phyloP scores from a whole-genome alignment of 1,284 basidiomycete genomes.

The Neolentinus lepideus region DNA sequence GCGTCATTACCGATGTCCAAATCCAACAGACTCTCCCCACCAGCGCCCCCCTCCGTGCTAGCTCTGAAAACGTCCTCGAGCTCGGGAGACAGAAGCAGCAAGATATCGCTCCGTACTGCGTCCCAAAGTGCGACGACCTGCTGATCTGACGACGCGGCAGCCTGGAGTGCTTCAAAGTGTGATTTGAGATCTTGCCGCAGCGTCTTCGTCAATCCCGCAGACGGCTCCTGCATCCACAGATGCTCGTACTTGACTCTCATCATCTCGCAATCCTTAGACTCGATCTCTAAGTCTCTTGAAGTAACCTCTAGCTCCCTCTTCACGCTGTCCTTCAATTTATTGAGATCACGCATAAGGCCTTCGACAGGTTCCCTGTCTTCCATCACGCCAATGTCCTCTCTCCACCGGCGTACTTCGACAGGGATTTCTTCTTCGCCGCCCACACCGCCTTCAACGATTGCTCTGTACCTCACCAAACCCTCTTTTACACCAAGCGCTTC shows the following conservation, averaged over 20 bases:
- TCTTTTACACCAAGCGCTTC: constrained; percentile 81
- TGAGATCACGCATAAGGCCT: constrained; percentile 54
- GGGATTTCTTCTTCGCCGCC: constrained; percentile 69
- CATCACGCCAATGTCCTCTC: constrained; percentile 65
- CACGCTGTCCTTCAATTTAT: constrained; percentile 54
- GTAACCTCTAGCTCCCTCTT: constrained; percentile 55
- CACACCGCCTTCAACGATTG: constrained; percentile 68
- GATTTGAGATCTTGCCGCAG: constrained; percentile 78
- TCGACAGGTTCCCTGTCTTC: constrained; percentile 65
- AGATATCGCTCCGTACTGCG: constrained; percentile 61
- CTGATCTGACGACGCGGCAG: constrained; percentile 74
- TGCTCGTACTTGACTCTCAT: constrained; percentile 85
- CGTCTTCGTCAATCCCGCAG: constrained; percentile 63
- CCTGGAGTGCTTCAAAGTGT: constrained; percentile 68
- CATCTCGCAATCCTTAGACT: constrained; percentile 78
- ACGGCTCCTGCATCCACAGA: constrained; percentile 87
- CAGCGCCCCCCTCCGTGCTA: constrained; percentile 38
- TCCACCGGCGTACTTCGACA: constrained; percentile 68
- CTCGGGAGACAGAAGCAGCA: constrained; percentile 54
- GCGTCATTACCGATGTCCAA: constrained; percentile 57
- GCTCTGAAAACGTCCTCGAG: constrained; percentile 71
- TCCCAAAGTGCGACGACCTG: constrained; percentile 78
- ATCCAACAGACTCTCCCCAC: constrained; percentile 56
- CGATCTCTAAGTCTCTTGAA: constrained; percentile 63
- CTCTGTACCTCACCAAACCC: constrained; percentile 70